Percentiles rank a stretch among this genome's conserved stretches.
These are phyloP conservation scores for Myriosclerotinia curreyana DNA, from an alignment of 2,329 filamentous ascomycete species.

Conservation along the genomic window DNA sequence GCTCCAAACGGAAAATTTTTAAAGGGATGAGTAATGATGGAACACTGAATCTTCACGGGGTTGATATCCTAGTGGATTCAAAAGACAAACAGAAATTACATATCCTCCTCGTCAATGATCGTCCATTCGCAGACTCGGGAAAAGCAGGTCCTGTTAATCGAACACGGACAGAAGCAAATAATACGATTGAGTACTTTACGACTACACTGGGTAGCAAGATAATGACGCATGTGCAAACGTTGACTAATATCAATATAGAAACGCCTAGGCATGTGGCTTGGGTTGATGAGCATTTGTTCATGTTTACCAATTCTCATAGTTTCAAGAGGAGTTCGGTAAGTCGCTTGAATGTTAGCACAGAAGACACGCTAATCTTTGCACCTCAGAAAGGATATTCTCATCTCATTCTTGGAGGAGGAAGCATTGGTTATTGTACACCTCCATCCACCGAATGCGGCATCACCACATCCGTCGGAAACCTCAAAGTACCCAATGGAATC, in stretches of 20 bases:
- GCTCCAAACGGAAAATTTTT: slow-evolving; percentile 32
- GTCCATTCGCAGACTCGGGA: slow-evolving; percentile 35
- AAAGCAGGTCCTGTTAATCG: slow-evolving; percentile 29
- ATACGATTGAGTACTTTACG: slow-evolving; percentile 41
- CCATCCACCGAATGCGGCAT: slow-evolving; percentile 31
- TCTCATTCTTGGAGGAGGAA: slow-evolving; percentile 36
- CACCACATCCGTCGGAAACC: slow-evolving; percentile 31
- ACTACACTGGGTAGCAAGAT: slow-evolving; percentile 31
- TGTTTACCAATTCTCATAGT: slow-evolving; percentile 42
- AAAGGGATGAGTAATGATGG: slow-evolving; percentile 31
- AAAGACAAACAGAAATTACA: slow-evolving; percentile 27
- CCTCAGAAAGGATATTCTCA: slow-evolving; percentile 27
- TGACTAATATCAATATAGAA: slow-evolving; percentile 35
- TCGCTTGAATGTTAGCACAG: no score
- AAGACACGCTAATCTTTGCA: no score
- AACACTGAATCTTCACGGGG: slow-evolving; percentile 39
- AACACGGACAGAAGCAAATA: slow-evolving; percentile 36
- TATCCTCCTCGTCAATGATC: slow-evolving; percentile 40
- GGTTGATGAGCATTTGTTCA: slow-evolving; percentile 38
- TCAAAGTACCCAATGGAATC: slow-evolving; percentile 41
- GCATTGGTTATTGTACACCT: slow-evolving; percentile 37
- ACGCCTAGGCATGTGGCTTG: slow-evolving; percentile 42
- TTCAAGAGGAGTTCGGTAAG: slow-evolving; percentile 34
- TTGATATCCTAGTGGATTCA: slow-evolving; percentile 37
- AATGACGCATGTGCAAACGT: slow-evolving; percentile 40